Base-by-base conservation (phyloP, 805 yeast species). In the Yarrowia deformans region DNA sequence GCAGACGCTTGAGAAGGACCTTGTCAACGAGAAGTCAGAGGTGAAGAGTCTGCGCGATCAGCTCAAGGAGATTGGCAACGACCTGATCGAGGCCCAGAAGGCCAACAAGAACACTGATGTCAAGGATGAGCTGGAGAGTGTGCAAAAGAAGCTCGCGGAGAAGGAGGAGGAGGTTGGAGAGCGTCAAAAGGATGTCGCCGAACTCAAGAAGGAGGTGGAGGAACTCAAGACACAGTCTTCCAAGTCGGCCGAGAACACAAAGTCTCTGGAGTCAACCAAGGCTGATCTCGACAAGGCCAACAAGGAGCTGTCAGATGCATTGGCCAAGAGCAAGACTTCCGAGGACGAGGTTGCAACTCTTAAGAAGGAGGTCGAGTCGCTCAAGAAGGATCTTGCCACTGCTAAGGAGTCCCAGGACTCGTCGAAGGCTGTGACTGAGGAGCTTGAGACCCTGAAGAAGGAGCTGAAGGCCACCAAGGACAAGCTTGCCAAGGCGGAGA, bases 41-140 rank as follows among this genome's bases (percentile, higher is more conserved):
- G 79, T 92, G 18, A 92, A 87, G 58, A 83, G 82, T 67, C 81
- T 90, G 66, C 85, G 88, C 74, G 97, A 92, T 70, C 90, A 89
- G 91, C 77, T 93, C 68, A 84, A 84, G 71, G 87, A 85, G 69
- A 83, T 93, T 35, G 97, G 97, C 0, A 85, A 90, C 74, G 96
- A 91, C 63, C 81, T 93, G 8, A 96, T 93, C 0, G 84, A 85
- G 6, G 86, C 92, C 0, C 45, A 69, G 16, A 45, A 39, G 32
- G 45, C 71, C 8, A 42, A 19, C 71, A 71, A 46, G 32, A 40
- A 43, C 66, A 60, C 6, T 2, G 66, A 43, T 2, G n/a, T 18
- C 42, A 45, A 45, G 52, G 66, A 34, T 70, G 68, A n/a, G 19
- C 55, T 2, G 72, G 73, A 56, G 23, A 39, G 18, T 50, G 70